Evolutionary conservation across 2,329 filamentous ascomycete species (phyloP), one percentile per base, ranked within the genome.

Genomic region (Nothomitra cinnamomea): DNA sequence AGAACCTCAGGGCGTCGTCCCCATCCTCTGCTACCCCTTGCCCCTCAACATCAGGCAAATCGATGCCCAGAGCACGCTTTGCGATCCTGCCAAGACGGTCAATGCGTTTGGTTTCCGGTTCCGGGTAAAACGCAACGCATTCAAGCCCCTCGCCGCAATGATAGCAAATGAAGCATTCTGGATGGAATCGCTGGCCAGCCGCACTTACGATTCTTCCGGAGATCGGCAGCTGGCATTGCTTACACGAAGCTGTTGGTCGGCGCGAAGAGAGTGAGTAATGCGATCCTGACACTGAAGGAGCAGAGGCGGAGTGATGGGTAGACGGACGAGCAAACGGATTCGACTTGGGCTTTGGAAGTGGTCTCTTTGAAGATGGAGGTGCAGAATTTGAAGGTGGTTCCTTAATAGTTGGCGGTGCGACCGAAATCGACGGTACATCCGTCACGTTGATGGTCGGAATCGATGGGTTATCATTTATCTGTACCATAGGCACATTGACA

Each of bases 101-200:
- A 1, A 69, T 69, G 45, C 87, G 84, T 59, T 80, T 77, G 42
- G 74, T 69, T 7, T 87, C 79, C 0, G 92, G 92, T 67, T 98
- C 92, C 0, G 88, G 87, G 60, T 92, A 95, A 66, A 98, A 96
- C 61, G 94, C 92, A 55, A 98, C 85, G 54, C 88, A 90, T 69
- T 98, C 92, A 17, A 98, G 83, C 19, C 82, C 77, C 8, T 89
- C 94, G 28, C 83, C 81, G 66, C 92, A 98, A 56, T 85, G 77
- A 65, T 87, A 84, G 70, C 92, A 98, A 43, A 79, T 76, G 70
- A 98, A 96, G 68, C 92, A 98, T 58, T 88, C 80, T 0, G 92
- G 89, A 61, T 98, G 92, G 66, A 96, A 96, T 19, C 89, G 84
- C 40, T 77, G 74, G 24, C 87, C 87, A 1, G 81, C 82, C 5